Evolutionary conservation across 345 rosid species (phyloP).

Genomic region (Linum trigynum): DNA sequence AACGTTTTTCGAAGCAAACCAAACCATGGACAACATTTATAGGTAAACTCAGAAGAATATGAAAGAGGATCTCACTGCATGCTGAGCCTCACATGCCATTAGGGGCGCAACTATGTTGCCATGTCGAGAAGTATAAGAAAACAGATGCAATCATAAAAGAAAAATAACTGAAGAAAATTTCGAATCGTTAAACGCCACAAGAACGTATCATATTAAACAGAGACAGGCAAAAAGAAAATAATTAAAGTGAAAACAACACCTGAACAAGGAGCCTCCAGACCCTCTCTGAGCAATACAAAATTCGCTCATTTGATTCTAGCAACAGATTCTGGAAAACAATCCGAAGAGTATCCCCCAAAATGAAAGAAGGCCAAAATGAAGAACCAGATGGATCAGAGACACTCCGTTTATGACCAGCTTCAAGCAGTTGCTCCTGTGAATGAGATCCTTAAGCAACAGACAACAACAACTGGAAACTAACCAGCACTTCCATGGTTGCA

Average conservation of each 20-base stretch:
- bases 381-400: slow-evolving; percentile 50
- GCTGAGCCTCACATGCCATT: too few relatives aligned
- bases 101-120: too few relatives aligned
- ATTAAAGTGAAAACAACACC: slow-evolving; percentile 29
- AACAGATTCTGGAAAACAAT: slow-evolving; percentile 93
- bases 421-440: slow-evolving; percentile 88
- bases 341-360: slow-evolving; percentile 84
- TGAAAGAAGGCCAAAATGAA: slow-evolving; percentile 90
- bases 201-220: background rate
- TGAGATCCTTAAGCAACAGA: slow-evolving; percentile 13
- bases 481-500: background rate
- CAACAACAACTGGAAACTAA: background rate
- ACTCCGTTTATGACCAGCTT: slow-evolving; percentile 79
- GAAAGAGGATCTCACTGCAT: too few relatives aligned
- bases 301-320: slow-evolving; percentile 78
- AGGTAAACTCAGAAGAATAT: too few relatives aligned
- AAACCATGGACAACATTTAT: too few relatives aligned
- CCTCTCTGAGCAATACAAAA: slow-evolving; percentile 85
- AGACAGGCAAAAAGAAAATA: background rate
- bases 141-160: too few relatives aligned
- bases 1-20: too few relatives aligned
- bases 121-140: too few relatives aligned
- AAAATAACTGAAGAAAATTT: too few relatives aligned
- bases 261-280: slow-evolving; percentile 97
- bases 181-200: too few relatives aligned